A percentile compares a stretch with the other conserved stretches of the same genome.
phyloP scores from a whole-genome alignment of 2,329 filamentous ascomycete genomes.

The Pseudogymnoascus sp. region DNA sequence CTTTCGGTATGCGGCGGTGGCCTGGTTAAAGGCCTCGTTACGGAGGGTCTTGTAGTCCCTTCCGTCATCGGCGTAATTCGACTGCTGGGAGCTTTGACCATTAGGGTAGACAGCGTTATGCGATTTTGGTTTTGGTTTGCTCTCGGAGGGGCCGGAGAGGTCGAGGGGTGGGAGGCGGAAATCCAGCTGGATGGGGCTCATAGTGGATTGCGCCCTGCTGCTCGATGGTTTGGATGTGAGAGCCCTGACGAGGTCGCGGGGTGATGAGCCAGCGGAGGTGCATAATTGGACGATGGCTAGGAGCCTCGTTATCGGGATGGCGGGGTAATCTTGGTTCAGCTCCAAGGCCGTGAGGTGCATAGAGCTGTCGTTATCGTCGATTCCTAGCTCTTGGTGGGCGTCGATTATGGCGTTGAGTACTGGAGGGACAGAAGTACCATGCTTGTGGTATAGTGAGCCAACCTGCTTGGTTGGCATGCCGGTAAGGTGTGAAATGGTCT shows the following conservation, averaged over 20 bases:
- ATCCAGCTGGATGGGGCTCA: conserved; percentile 21
- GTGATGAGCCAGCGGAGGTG: conserved; percentile 47
- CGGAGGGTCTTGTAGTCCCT: conserved; percentile 16
- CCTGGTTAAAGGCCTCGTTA: conserved; percentile 46
- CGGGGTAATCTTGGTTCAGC: conserved; percentile 47
- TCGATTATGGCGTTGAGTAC: conserved; percentile 46
- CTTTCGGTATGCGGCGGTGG: conserved; percentile 49
- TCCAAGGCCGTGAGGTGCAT: conserved; percentile 44
- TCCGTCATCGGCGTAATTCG: background rate
- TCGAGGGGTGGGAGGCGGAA: conserved; percentile 23
- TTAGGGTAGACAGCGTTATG: conserved; percentile 12
- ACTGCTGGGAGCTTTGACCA: background rate
- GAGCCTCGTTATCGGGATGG: conserved; percentile 40
- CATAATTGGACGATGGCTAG: conserved; percentile 49
- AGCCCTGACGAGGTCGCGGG: conserved; percentile 52
- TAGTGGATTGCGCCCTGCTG: conserved; percentile 11
- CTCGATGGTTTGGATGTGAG: conserved; percentile 32
- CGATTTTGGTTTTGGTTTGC: conserved; percentile 9
- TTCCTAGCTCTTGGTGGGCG: conserved; percentile 20
- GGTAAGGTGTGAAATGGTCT: conserved; percentile 50
- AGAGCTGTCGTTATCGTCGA: conserved; percentile 39
- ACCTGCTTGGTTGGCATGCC: conserved; percentile 41
- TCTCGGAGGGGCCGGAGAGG: background rate
- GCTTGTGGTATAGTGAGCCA: conserved; percentile 53
- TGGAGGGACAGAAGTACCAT: conserved; percentile 45